A percentile compares a stretch with the other conserved stretches of the same genome.
Conservation (phyloP, 306 rosid genomes). For the Castanea crenata region DNA sequence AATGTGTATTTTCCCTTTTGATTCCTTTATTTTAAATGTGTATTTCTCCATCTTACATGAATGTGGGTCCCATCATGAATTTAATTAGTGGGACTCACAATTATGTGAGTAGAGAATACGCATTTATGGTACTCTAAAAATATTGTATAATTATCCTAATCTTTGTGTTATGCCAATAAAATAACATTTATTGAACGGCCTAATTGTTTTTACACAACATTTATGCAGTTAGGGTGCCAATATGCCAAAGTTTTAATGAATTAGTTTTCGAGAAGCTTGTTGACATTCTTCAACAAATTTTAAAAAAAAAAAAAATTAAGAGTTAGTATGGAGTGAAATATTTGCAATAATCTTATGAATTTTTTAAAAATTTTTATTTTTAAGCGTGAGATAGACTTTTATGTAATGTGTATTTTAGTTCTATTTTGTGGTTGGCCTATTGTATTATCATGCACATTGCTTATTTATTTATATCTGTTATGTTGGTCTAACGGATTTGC, state of each 20-base stretch:
- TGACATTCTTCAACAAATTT: not conserved
- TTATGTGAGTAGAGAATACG: no score
- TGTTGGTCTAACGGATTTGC: conserved; percentile 1
- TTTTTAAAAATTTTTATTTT: not conserved
- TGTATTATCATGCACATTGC: not conserved
- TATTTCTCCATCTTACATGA: no score
- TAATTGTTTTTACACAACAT: not conserved
- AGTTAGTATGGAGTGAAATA: not conserved
- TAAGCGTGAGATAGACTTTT: not conserved
- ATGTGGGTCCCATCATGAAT: no score
- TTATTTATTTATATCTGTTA: not conserved
- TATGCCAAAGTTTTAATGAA: not conserved
- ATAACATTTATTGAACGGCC: not conserved
- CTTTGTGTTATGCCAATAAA: not conserved
- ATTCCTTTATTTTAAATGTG: not conserved
- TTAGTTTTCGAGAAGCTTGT: not conserved
- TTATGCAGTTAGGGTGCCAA: not conserved
- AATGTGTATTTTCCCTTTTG: not conserved
- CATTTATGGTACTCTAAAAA: no score
- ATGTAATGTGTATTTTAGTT: not conserved
- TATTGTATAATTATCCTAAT: not conserved
- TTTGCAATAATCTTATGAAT: not conserved
- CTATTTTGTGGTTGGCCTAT: not conserved
- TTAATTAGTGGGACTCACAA: no score
- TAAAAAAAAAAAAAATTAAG: not conserved